Percentiles rank a stretch among this genome's conserved stretches.
Evolutionary conservation across 306 rosid genomes (phyloP).

Genomic region (Trifolium repens): DNA sequence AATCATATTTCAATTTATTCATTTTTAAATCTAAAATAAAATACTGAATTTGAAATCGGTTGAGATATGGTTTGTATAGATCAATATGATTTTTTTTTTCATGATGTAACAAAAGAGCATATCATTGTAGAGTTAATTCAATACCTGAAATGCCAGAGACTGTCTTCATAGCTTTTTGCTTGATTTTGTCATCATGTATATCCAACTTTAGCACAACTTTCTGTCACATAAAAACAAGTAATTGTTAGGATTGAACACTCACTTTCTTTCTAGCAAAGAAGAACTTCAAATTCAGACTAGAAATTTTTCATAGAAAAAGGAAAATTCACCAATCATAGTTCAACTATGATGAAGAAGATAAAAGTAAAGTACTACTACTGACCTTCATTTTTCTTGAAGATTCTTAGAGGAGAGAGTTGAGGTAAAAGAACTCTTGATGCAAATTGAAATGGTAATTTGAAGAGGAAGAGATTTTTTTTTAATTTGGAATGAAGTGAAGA

Average conservation of each 20-base stretch:
- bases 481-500: constrained; percentile 3
- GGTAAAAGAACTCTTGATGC: neutral
- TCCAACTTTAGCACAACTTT: constrained; percentile 60
- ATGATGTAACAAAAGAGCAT: neutral
- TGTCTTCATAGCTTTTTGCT: constrained; percentile 59
- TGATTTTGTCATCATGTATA: constrained; percentile 52
- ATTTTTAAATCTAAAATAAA: too few relatives aligned
- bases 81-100: neutral
- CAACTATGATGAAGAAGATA: neutral
- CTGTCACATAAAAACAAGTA: constrained; percentile 44
- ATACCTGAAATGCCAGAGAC: constrained; percentile 71
- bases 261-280: neutral
- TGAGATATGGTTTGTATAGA: neutral
- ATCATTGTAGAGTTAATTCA: neutral
- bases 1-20: neutral
- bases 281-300: neutral
- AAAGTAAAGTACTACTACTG: neutral
- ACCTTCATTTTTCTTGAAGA: constrained; percentile 50
- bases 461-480: constrained; percentile 2
- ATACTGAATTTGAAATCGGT: too few relatives aligned
- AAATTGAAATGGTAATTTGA: neutral
- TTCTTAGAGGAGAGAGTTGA: neutral
- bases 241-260: neutral
- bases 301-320: neutral
- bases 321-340: neutral